Percentiles rank a stretch among this genome's conserved stretches.
phyloP scores from a whole-genome alignment of 23 red algal species.

The Gracilariopsis chorda region DNA sequence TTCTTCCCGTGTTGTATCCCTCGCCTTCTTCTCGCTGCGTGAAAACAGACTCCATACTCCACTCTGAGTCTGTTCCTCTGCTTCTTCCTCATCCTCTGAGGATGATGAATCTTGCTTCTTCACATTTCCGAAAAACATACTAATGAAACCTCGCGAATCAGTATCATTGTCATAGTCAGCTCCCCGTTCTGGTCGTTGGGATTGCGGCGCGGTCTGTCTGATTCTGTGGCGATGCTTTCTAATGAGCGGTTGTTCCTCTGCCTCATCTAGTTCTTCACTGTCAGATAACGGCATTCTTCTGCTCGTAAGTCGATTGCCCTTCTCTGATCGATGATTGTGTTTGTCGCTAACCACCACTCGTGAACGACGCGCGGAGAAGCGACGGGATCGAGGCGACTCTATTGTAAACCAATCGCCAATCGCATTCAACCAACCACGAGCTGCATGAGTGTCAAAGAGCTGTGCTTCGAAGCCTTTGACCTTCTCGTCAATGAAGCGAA shows the following conservation, averaged over 20 bases:
- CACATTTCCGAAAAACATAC: constrained; percentile 29
- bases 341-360: background rate
- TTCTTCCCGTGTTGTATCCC: background rate
- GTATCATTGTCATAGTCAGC: background rate
- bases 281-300: background rate
- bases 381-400: background rate
- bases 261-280: background rate
- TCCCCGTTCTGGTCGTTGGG: background rate
- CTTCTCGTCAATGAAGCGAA: constrained; percentile 1
- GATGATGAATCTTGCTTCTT: background rate
- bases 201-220: background rate
- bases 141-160: background rate
- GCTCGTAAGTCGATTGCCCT: background rate
- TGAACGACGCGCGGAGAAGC: background rate
- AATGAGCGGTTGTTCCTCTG: background rate
- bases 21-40: too few relatives aligned
- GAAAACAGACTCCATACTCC: constrained; percentile 7
- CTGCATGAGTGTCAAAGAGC: background rate
- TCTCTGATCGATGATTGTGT: background rate
- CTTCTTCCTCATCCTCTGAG: constrained; percentile 5
- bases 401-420: background rate
- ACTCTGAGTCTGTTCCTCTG: background rate
- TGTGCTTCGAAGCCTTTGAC: background rate
- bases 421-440: too few relatives aligned
- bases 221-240: background rate